Evolutionary conservation across 352 stramenopile genomes (phyloP), one percentile per base, ranked within the genome.

Genomic region (Globisporangium irregulare): DNA sequence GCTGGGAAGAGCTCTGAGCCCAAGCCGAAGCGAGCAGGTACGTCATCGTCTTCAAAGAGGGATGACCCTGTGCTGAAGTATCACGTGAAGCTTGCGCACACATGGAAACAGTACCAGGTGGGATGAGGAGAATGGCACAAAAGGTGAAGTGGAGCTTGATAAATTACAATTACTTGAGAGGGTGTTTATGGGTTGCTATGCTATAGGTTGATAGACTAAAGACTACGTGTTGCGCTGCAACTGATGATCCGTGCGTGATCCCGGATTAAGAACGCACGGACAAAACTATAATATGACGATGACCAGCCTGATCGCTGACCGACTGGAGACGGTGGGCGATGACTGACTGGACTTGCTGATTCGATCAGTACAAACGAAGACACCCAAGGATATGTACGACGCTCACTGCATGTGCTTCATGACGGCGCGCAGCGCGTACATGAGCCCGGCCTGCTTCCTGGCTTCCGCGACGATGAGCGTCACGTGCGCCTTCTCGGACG

Each of bases 351-450:
- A 54, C 48, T 54, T 22, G 48, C 48, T 54, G 5, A 34, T 9
- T 15, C 9, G 4, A 34, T 7, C n/a, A 29, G 15, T 6, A 48
- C 41, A 48, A n/a, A 48, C 41, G 41, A 50, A 22, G 62, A 25
- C 62, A 43, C 24, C 53, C 29, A 32, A 32, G 4, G 20, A n/a
- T 14, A 27, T 48, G 4, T 8, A 48, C 4, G 46, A 34, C 29
- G n/a, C 18, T 87, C 78, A 93, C 58, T 82, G 83, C 86, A 94
- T 94, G 75, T 96, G 84, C 64, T 92, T 81, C 86, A 94, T 94
- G 56, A 96, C 86, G 9, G 89, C 89, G 27, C 87, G 87, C 43
- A 96, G 75, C 29, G 82, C 89, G 66, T 95, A 96, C 84, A 96
- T 92, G 62, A 96, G 79, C 38, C 86, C 84, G 53, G 89, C 89